Percentiles rank a stretch among this genome's conserved stretches.
These are phyloP conservation scores for Byssoonygena ceratinophila DNA, from an alignment of 2,329 filamentous ascomycete species.

Conservation along the genomic window DNA sequence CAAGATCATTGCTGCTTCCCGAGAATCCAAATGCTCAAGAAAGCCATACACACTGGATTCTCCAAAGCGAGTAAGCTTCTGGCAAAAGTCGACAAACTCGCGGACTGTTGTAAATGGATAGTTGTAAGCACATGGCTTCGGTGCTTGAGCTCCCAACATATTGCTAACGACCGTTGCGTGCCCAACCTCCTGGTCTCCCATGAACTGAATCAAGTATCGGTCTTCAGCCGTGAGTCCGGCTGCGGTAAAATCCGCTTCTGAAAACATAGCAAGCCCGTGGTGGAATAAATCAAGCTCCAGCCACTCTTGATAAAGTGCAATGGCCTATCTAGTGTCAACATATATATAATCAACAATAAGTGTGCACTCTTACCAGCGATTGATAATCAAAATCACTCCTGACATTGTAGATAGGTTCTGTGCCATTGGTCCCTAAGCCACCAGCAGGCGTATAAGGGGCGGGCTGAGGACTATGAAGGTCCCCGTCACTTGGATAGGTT, in stretches of 20 bases:
- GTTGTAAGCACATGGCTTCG: slow-evolving; percentile 67
- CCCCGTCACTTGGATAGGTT: slow-evolving; percentile 61
- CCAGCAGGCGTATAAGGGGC: slow-evolving; percentile 62
- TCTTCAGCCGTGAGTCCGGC: slow-evolving; percentile 60
- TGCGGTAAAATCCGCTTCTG: slow-evolving; percentile 55
- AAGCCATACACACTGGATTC: slow-evolving; percentile 76
- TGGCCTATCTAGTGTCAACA: slow-evolving; percentile 50
- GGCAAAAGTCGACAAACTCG: slow-evolving; percentile 72
- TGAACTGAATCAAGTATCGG: slow-evolving; percentile 60
- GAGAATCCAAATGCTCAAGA: slow-evolving; percentile 64
- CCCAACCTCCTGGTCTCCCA: slow-evolving; percentile 66
- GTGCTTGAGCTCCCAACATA: slow-evolving; percentile 61
- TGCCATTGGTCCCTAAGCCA: slow-evolving; percentile 68
- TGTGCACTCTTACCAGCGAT: slow-evolving; percentile 51
- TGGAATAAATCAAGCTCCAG: slow-evolving; percentile 77
- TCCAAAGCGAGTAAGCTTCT: slow-evolving; percentile 70
- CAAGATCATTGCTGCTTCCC: slow-evolving; percentile 61
- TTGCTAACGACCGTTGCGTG: slow-evolving; percentile 68
- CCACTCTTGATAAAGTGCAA: slow-evolving; percentile 72
- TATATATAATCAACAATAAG: slow-evolving; percentile 40
- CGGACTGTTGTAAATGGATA: slow-evolving; percentile 65
- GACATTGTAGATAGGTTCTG: slow-evolving; percentile 62
- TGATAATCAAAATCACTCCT: slow-evolving; percentile 76
- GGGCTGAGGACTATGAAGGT: slow-evolving; percentile 56
- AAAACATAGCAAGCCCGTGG: slow-evolving; percentile 60